Evolutionary conservation across 169 alveolate species (phyloP).

Genomic region (Plasmodium blacklocki): DNA sequence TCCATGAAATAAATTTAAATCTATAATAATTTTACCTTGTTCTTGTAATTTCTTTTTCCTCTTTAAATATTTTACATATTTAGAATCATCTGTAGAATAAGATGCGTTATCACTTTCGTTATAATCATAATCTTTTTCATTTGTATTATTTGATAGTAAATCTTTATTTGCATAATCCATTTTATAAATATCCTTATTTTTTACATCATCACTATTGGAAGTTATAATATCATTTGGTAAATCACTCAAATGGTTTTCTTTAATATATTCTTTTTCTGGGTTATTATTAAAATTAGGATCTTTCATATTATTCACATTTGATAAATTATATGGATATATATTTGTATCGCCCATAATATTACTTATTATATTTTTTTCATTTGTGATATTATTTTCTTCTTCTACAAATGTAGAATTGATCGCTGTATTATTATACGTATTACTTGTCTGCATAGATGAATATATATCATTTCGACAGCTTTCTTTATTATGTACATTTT

Average conservation of each 20-base stretch:
- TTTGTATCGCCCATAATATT: no score
- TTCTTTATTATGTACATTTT: no score
- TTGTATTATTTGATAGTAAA: slow-evolving; percentile 1
- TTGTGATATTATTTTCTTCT: no score
- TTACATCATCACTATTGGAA: background rate
- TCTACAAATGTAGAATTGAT: no score
- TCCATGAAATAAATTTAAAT: slow-evolving; percentile 14
- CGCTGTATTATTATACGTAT: no score
- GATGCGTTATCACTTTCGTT: slow-evolving; percentile 50
- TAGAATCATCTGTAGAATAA: slow-evolving; percentile 71
- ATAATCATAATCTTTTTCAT: slow-evolving; percentile 29
- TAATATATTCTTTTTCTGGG: background rate
- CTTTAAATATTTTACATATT: slow-evolving; percentile 43
- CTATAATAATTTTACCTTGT: slow-evolving; percentile 72
- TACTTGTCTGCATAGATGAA: no score
- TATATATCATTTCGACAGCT: no score
- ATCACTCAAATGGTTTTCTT: background rate
- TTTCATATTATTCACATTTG: no score
- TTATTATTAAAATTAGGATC: no score
- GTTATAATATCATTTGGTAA: background rate
- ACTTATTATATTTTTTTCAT: no score
- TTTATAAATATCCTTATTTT: background rate
- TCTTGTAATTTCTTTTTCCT: slow-evolving; percentile 50
- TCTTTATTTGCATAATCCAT: background rate
- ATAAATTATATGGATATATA: no score